Percentiles rank a stretch among this genome's conserved stretches.
These are phyloP conservation scores for Huntiella omanensis DNA, from an alignment of 2,329 filamentous ascomycete genomes.

Conservation along the genomic window DNA sequence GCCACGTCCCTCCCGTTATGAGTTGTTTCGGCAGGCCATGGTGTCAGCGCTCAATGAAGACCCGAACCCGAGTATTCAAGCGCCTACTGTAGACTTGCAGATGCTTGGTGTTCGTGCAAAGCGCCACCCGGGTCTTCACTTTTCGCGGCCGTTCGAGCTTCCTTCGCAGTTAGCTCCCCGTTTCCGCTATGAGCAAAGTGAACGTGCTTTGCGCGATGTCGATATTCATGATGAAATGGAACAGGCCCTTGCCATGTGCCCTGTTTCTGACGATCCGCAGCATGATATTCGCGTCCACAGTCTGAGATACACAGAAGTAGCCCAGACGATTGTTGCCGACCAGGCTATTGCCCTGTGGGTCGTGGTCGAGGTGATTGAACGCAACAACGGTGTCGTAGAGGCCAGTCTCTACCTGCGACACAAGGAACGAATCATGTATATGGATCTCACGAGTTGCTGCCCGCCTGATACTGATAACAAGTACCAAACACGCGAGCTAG, in stretches of 20 bases:
- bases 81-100: background rate
- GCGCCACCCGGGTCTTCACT: background rate
- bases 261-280: conserved; percentile 4
- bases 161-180: background rate
- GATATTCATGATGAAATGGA: background rate
- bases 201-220: background rate
- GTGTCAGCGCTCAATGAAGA: background rate
- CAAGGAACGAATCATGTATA: conserved; percentile 5
- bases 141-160: conserved; percentile 2
- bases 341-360: conserved; percentile 1
- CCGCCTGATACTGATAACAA: background rate
- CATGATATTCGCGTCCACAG: conserved; percentile 5
- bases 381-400: background rate
- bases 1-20: conserved; percentile 5
- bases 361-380: conserved; percentile 6
- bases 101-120: background rate
- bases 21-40: conserved; percentile 6
- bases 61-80: background rate
- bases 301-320: conserved; percentile 3
- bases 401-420: conserved; percentile 7
- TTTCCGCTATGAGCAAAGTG: background rate
- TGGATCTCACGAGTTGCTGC: background rate
- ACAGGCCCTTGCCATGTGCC: background rate
- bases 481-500: background rate
- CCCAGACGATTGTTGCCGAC: background rate